These are phyloP conservation scores for Pseudozyma sp. DNA, from an alignment of 1,284 basidiomycete species.

Conservation along the genomic window DNA sequence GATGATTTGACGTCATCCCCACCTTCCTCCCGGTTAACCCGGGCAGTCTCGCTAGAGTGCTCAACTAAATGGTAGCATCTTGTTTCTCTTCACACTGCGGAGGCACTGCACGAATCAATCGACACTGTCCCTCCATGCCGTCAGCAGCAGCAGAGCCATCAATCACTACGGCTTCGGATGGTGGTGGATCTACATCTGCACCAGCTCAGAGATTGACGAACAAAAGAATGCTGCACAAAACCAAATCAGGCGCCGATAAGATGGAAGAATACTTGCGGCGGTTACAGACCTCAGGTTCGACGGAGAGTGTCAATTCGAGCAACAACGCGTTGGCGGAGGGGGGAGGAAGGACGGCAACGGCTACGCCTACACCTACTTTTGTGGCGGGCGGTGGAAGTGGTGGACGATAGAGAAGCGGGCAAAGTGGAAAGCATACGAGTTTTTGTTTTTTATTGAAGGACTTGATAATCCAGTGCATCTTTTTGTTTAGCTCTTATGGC, in stretches of 20 bases:
- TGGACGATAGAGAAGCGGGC: background rate
- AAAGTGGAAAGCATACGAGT: background rate
- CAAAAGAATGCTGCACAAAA: constrained; percentile 33
- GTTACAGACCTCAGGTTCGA: constrained; percentile 13
- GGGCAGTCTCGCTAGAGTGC: too few species aligned
- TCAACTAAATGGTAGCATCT: too few species aligned
- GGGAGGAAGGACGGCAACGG: constrained; percentile 1
- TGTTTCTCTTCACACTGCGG: constrained; percentile 13
- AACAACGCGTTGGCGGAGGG: background rate
- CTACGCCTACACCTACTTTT: constrained; percentile 19
- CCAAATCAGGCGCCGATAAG: constrained; percentile 33
- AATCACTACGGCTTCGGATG: background rate
- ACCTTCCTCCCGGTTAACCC: too few species aligned
- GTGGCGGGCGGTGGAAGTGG: background rate
- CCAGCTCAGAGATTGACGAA: constrained; percentile 17
- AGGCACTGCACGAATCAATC: constrained; percentile 14
- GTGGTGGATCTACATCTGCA: background rate
- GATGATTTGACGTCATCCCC: too few species aligned
- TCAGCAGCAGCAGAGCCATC: background rate
- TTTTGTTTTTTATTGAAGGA: background rate
- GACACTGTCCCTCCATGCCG: constrained; percentile 8
- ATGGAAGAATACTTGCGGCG: constrained; percentile 48
- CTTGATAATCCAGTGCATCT: too few species aligned
- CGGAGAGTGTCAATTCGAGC: too few species aligned
- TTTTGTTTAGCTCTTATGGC: too few species aligned